These are phyloP conservation scores for Punica granatum DNA, from an alignment of 345 rosid genomes.

Conservation along the genomic window DNA sequence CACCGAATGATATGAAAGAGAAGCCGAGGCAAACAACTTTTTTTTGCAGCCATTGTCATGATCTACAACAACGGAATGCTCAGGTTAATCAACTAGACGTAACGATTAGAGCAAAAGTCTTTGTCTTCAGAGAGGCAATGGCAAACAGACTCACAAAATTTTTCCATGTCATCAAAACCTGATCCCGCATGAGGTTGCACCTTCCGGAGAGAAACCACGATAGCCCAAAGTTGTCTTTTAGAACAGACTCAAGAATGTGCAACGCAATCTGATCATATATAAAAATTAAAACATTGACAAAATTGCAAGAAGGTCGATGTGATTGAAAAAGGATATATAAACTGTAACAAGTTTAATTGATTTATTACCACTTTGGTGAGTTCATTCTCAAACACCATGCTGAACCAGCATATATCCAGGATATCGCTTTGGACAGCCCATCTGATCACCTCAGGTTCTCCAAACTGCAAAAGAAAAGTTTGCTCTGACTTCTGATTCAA, in stretches of 20 bases:
- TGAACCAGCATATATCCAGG: constrained; percentile 7
- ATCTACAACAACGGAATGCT: constrained; percentile 3
- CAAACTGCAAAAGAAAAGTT: constrained; percentile 3
- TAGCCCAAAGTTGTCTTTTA: constrained; percentile 4
- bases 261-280: constrained; percentile 9
- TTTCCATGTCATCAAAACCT: constrained; percentile 6
- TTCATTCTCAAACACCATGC: constrained; percentile 12
- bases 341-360: neutral
- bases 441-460: constrained; percentile 7
- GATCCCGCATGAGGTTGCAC: neutral
- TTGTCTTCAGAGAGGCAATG: neutral
- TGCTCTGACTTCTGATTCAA: neutral
- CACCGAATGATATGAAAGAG: constrained; percentile 14
- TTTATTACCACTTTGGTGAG: constrained; percentile 10
- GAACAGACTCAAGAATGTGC: constrained; percentile 12
- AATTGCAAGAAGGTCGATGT: neutral
- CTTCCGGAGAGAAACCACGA: constrained; percentile 3
- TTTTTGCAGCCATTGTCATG: neutral
- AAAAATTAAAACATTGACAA: neutral
- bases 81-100: neutral
- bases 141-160: neutral
- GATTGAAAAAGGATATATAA: neutral
- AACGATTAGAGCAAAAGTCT: neutral
- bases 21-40: constrained; percentile 3
- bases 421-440: constrained; percentile 11